phyloP scores from a whole-genome alignment of 1,139 yeast genomes.

The Komagataea norvegica region DNA sequence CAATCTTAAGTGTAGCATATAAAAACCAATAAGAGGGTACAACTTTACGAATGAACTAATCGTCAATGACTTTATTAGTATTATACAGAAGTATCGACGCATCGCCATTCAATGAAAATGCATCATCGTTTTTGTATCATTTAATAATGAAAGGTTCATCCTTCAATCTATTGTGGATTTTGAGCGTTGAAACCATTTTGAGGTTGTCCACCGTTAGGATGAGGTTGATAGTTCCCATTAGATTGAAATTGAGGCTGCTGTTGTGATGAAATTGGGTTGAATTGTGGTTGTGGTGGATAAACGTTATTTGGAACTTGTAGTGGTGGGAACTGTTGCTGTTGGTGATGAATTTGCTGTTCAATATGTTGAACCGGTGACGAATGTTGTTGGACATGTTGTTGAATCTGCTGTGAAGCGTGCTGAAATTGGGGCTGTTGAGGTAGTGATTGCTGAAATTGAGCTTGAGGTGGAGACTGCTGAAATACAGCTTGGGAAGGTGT shows the following conservation, averaged over 20 bases:
- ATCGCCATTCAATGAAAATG: too few species aligned
- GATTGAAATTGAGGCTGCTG: background rate
- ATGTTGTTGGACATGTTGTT: background rate
- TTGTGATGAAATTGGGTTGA: too few species aligned
- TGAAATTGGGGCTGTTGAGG: conserved; percentile 1
- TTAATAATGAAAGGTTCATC: too few species aligned
- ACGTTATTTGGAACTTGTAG: background rate
- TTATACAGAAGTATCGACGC: too few species aligned
- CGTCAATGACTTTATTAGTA: too few species aligned
- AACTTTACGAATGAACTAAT: too few species aligned
- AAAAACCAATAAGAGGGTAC: too few species aligned
- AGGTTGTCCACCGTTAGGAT: background rate
- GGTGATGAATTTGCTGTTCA: background rate
- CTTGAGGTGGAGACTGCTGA: conserved; percentile 1
- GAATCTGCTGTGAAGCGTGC: background rate
- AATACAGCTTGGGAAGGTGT: background rate
- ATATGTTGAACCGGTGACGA: background rate
- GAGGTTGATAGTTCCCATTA: background rate
- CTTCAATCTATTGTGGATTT: too few species aligned
- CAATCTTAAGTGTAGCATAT: too few species aligned
- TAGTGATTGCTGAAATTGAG: conserved; percentile 1
- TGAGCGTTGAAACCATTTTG: background rate
- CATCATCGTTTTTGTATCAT: too few species aligned
- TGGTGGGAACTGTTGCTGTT: too few species aligned
- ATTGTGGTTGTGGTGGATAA: conserved; percentile 1